Evolutionary conservation across 495 filamentous ascomycete genomes (phyloP).

Genomic region (Chaetomium tenue): DNA sequence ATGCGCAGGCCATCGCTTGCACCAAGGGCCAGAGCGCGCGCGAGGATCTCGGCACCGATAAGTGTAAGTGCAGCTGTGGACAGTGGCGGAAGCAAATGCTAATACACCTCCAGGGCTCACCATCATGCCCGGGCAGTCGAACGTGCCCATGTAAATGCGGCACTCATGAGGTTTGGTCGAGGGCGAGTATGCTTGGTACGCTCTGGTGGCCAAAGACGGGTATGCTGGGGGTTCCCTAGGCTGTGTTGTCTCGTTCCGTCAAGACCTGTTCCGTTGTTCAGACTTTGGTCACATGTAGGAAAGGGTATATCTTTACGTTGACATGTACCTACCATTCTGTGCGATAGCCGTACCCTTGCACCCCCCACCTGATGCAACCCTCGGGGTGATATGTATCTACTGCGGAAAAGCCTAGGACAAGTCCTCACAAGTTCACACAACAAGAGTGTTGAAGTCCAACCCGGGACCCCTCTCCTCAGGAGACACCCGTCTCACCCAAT

Average conservation of each 20-base stretch:
- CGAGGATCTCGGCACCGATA: slow-evolving; percentile 16
- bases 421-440: too few relatives aligned
- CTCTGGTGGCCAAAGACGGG: neutral
- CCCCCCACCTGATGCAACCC: neutral
- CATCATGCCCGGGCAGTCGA: slow-evolving; percentile 2
- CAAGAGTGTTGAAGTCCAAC: neutral
- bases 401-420: too few relatives aligned
- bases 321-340: neutral
- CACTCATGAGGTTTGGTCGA: neutral
- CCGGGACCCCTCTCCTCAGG: neutral
- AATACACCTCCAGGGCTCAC: neutral
- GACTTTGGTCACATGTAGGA: neutral
- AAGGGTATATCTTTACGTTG: neutral
- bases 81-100: neutral
- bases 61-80: slow-evolving; percentile 9
- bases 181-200: neutral
- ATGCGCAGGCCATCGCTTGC: slow-evolving; percentile 22
- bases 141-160: neutral
- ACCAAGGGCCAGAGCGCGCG: slow-evolving; percentile 19
- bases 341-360: neutral
- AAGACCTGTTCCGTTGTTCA: neutral
- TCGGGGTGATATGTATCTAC: neutral
- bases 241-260: neutral
- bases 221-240: too few relatives aligned
- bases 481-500: slow-evolving; percentile 15